Evolutionary conservation across 2,329 filamentous ascomycete genomes (phyloP).

Genomic region (Cryphonectria parasitica): DNA sequence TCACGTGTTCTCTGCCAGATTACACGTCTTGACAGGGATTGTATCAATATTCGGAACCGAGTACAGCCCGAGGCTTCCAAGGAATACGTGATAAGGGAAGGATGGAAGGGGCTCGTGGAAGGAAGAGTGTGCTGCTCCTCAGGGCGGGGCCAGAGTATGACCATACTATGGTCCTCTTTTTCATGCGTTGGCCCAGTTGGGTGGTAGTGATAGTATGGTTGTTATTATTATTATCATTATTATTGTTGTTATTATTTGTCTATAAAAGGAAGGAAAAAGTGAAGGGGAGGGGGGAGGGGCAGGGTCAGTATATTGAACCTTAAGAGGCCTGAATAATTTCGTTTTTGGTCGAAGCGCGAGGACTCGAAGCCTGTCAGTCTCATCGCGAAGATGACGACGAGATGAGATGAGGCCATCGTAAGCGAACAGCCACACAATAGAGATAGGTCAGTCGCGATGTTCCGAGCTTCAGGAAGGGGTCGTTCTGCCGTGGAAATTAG

Average conservation of each 20-base stretch:
- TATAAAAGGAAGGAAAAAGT: too few species aligned
- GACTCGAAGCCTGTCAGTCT: not conserved
- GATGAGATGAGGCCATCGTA: constrained; percentile 2
- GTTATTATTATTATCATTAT: too few species aligned
- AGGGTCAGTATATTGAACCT: not conserved
- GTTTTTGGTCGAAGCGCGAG: not conserved
- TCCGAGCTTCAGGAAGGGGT: not conserved
- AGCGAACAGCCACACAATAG: not conserved
- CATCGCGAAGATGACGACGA: not conserved
- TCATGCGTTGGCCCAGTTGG: not conserved
- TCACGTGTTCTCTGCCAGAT: not conserved
- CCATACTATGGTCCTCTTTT: not conserved
- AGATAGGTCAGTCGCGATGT: not conserved
- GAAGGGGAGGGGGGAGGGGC: too few species aligned
- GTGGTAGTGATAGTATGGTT: not conserved
- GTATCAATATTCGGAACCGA: not conserved
- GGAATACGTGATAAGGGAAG: not conserved
- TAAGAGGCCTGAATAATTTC: not conserved
- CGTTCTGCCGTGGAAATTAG: not conserved
- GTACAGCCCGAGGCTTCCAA: not conserved
- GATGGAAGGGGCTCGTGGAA: not conserved
- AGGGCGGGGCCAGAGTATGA: not conserved
- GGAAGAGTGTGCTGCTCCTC: not conserved
- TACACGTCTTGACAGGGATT: not conserved
- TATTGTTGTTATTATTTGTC: too few species aligned